These are phyloP conservation scores for Melanopsichium pennsylvanicum DNA, from an alignment of 1,284 basidiomycete genomes.

Conservation along the genomic window DNA sequence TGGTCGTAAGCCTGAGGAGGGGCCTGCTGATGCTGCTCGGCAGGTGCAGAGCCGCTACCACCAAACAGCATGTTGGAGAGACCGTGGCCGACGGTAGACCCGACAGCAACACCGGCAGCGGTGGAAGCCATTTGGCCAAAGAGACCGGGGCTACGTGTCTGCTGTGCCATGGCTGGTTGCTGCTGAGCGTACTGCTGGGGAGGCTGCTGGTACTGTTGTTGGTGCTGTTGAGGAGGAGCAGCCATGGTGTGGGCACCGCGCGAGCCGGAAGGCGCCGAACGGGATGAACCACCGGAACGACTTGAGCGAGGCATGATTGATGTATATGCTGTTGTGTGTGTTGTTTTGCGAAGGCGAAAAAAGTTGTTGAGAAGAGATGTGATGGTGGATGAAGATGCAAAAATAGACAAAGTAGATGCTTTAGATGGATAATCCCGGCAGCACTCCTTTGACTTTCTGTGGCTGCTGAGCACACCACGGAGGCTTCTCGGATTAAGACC, in stretches of 20 bases:
- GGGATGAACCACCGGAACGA: conserved; percentile 49
- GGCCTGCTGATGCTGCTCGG: conserved; percentile 58
- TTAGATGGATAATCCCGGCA: not conserved
- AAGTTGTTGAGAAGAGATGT: not conserved
- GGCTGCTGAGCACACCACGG: conserved; percentile 9
- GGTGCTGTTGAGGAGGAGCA: conserved; percentile 34
- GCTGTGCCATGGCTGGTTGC: conserved; percentile 34
- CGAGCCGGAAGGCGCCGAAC: conserved; percentile 56
- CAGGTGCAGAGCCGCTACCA: conserved; percentile 67
- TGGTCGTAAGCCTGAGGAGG: conserved; percentile 43
- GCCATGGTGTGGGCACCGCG: conserved; percentile 64
- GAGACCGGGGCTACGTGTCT: conserved; percentile 51
- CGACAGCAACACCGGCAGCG: conserved; percentile 83
- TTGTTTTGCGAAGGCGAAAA: conserved; percentile 6
- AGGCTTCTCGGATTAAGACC: conserved; percentile 12
- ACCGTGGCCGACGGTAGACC: conserved; percentile 82
- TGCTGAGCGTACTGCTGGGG: conserved; percentile 34
- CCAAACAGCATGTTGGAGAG: conserved; percentile 85
- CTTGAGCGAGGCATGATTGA: conserved; percentile 61
- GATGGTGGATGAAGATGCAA: conserved; percentile 6
- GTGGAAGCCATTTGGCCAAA: conserved; percentile 79
- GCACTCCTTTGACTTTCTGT: not conserved
- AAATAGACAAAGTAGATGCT: not conserved
- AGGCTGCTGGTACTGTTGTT: conserved; percentile 34
- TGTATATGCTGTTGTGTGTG: not conserved